Conservation (phyloP, 495 filamentous ascomycete species). For the Penicillium longicatenatum region DNA sequence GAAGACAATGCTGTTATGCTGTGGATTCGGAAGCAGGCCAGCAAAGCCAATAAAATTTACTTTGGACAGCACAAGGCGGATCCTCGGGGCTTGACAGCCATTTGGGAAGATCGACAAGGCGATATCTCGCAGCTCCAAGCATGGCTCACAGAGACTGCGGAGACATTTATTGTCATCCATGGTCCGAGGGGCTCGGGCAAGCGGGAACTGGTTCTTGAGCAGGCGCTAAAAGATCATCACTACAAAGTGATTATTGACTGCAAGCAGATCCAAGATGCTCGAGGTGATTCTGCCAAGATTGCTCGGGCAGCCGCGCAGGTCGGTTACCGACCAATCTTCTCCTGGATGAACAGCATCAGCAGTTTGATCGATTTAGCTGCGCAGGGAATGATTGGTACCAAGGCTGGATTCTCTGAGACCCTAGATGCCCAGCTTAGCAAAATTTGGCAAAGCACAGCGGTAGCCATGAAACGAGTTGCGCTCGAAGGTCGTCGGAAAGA, state of each 20-base stretch:
- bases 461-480: constrained; percentile 75
- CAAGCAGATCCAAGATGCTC: constrained; percentile 89
- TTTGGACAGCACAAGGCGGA: constrained; percentile 57
- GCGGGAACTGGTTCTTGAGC: constrained; percentile 81
- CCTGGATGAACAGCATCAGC: constrained; percentile 93
- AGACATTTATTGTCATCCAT: constrained; percentile 93
- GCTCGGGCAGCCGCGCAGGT: constrained; percentile 78
- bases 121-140: constrained; percentile 77
- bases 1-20: constrained; percentile 68
- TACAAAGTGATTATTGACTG: constrained; percentile 91
- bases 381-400: constrained; percentile 90
- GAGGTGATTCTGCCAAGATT: constrained; percentile 88
- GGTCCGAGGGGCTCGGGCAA: constrained; percentile 92
- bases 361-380: constrained; percentile 90
- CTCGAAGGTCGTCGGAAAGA: constrained; percentile 66
- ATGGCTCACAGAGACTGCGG: constrained; percentile 84
- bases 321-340: constrained; percentile 92
- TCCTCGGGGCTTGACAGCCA: constrained; percentile 70
- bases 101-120: constrained; percentile 86
- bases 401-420: constrained; percentile 94
- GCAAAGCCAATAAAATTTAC: constrained; percentile 63
- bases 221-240: constrained; percentile 72
- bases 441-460: constrained; percentile 84
- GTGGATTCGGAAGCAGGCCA: constrained; percentile 80
- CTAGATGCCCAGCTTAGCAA: constrained; percentile 89